These are phyloP conservation scores for Cephalotrichum gorgonifer DNA, from an alignment of 2,329 filamentous ascomycete genomes.

Conservation along the genomic window DNA sequence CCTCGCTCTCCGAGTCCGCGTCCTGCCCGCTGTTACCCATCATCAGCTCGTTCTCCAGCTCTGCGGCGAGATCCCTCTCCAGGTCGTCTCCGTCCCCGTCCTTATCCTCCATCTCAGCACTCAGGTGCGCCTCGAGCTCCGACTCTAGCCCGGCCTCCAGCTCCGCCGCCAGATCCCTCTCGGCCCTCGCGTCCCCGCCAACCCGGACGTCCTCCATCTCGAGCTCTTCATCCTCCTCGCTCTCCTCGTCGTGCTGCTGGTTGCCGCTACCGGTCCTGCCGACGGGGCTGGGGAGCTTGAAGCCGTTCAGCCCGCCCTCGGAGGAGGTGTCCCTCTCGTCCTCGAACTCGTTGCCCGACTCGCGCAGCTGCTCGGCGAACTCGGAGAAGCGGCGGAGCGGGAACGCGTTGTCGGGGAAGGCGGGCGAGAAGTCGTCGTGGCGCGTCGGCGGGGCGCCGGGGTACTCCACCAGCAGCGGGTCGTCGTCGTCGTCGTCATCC, in stretches of 20 bases:
- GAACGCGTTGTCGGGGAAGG: conserved; percentile 26
- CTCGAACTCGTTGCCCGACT: conserved; percentile 36
- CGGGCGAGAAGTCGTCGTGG: conserved; percentile 34
- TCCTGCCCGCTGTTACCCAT: conserved; percentile 28
- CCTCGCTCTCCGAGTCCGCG: conserved; percentile 48
- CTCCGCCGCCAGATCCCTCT: conserved; percentile 7
- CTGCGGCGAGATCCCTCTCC: conserved; percentile 44
- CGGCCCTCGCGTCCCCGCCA: too few species aligned
- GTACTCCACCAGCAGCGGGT: conserved; percentile 49
- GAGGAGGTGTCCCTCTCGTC: conserved; percentile 26
- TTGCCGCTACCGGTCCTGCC: conserved; percentile 15
- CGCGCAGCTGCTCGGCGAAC: conserved; percentile 32
- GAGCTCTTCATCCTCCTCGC: conserved; percentile 21
- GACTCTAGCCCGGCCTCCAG: conserved; percentile 8
- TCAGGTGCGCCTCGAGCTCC: conserved; percentile 8
- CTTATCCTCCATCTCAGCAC: conserved; percentile 7
- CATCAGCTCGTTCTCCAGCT: conserved; percentile 44
- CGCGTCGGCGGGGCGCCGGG: conserved; percentile 35
- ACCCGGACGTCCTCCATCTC: conserved; percentile 11
- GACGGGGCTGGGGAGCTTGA: conserved; percentile 44
- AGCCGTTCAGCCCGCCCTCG: conserved; percentile 20
- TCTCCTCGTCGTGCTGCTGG: conserved; percentile 14
- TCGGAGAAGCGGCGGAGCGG: conserved; percentile 40
- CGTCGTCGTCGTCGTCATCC: conserved; percentile 43
- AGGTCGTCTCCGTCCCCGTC: conserved; percentile 25